These are phyloP conservation scores for Ogataea paraovalis DNA, from an alignment of 805 yeast species.

Conservation along the genomic window DNA sequence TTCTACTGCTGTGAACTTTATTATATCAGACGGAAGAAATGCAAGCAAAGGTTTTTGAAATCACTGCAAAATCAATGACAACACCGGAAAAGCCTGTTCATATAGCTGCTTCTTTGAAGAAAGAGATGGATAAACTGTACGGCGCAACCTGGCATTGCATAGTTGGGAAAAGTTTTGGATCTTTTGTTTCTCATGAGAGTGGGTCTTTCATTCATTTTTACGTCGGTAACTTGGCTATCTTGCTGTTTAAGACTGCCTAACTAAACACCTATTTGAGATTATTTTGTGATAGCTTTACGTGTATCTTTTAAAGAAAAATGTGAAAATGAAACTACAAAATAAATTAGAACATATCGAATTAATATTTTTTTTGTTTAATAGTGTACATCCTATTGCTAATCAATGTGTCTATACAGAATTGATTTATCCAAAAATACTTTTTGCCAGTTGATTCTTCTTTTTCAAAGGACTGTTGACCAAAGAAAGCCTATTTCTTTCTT, in stretches of 20 bases:
- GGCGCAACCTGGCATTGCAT: constrained; percentile 82
- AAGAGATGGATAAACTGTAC: constrained; percentile 54
- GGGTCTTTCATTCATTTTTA: constrained; percentile 71
- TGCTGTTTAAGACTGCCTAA: constrained; percentile 65
- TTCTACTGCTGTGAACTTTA: too few relatives aligned
- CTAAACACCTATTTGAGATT: too few relatives aligned
- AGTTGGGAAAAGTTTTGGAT: constrained; percentile 76
- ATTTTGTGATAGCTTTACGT: too few relatives aligned
- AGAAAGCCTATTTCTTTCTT: constrained; percentile 5
- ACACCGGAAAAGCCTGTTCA: constrained; percentile 50
- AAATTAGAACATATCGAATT: too few relatives aligned
- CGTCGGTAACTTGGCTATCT: constrained; percentile 62
- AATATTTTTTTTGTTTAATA: too few relatives aligned
- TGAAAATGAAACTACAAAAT: too few relatives aligned
- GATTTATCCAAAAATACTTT: constrained; percentile 18
- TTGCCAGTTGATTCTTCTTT: constrained; percentile 16
- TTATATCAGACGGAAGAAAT: constrained; percentile 53
- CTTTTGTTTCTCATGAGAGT: constrained; percentile 71
- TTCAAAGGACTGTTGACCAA: constrained; percentile 22
- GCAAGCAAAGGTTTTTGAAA: constrained; percentile 44
- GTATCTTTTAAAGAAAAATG: too few relatives aligned
- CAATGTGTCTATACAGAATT: too few relatives aligned
- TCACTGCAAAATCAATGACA: constrained; percentile 43
- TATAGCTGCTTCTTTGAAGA: constrained; percentile 61
- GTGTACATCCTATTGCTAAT: too few relatives aligned